These are phyloP conservation scores for Fomitopsis pulvina DNA, from an alignment of 768 basidiomycete species.

Conservation along the genomic window DNA sequence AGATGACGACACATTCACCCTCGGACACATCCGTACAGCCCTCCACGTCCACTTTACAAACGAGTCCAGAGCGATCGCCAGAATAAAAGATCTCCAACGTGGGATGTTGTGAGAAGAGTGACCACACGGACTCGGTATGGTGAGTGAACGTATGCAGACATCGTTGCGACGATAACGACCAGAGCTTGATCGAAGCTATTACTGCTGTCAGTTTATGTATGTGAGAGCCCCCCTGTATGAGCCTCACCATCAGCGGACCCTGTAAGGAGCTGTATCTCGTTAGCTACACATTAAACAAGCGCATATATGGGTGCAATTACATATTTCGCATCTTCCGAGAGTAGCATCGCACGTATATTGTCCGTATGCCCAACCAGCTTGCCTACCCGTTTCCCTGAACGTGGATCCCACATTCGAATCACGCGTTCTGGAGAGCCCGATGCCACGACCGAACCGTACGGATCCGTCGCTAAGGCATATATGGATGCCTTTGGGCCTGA, in stretches of 20 bases:
- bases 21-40: conserved; percentile 75
- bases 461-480: conserved; percentile 77
- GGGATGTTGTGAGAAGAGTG: conserved; percentile 82
- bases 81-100: conserved; percentile 89
- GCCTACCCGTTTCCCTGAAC: conserved; percentile 70
- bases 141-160: conserved; percentile 96
- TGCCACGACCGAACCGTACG: conserved; percentile 73
- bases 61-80: conserved; percentile 84
- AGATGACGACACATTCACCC: conserved; percentile 83
- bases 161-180: conserved; percentile 85
- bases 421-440: conserved; percentile 91
- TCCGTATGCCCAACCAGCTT: conserved; percentile 97
- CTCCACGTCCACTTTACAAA: conserved; percentile 90
- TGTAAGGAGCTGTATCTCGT: conserved; percentile 54
- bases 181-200: conserved; percentile 79
- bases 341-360: conserved; percentile 84
- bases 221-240: neutral
- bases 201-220: conserved; percentile 10
- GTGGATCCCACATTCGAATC: conserved; percentile 89
- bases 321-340: conserved; percentile 88
- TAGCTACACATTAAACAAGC: conserved; percentile 9
- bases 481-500: conserved; percentile 61
- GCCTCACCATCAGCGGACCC: conserved; percentile 67
- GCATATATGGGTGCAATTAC: conserved; percentile 39
- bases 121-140: conserved; percentile 94